Evolutionary conservation across 106 monocot species (phyloP).

Genomic region (Triglochin maritima): DNA sequence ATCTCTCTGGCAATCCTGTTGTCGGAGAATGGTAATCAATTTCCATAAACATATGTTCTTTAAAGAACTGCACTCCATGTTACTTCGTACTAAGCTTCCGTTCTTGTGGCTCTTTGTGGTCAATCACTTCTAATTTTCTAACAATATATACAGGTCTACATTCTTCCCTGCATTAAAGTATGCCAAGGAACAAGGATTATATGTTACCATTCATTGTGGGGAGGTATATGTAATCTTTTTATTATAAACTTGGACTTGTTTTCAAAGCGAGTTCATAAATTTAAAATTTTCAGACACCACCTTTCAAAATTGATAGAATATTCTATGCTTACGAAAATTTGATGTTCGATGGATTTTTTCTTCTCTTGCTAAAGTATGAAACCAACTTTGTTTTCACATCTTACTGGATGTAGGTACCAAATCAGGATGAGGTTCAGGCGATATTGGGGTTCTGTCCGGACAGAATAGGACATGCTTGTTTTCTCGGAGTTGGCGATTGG

Average conservation of each 20-base stretch:
- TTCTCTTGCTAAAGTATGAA: constrained; percentile 1
- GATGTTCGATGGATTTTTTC: not conserved
- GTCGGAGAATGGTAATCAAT: constrained; percentile 78
- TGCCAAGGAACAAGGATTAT: constrained; percentile 69
- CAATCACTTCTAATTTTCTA: too few relatives aligned
- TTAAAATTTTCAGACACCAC: not conserved
- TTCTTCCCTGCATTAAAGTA: constrained; percentile 71
- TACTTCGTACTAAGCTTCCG: too few relatives aligned
- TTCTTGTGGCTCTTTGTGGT: too few relatives aligned
- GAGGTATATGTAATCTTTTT: constrained; percentile 29
- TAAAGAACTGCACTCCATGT: not conserved
- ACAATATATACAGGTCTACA: constrained; percentile 42
- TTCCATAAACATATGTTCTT: not conserved
- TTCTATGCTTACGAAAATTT: too few relatives aligned
- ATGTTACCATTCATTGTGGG: constrained; percentile 84
- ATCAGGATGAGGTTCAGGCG: constrained; percentile 68
- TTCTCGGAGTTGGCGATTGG: constrained; percentile 65
- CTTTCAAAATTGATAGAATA: too few relatives aligned
- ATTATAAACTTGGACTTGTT: not conserved
- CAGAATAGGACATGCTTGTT: constrained; percentile 92
- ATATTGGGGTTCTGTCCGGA: constrained; percentile 70
- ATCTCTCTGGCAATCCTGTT: constrained; percentile 90
- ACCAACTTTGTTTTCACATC: constrained; percentile 22
- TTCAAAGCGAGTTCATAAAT: not conserved
- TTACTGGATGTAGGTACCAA: constrained; percentile 66